These are phyloP conservation scores for Malus fusca DNA, from an alignment of 306 rosid species.

Conservation along the genomic window DNA sequence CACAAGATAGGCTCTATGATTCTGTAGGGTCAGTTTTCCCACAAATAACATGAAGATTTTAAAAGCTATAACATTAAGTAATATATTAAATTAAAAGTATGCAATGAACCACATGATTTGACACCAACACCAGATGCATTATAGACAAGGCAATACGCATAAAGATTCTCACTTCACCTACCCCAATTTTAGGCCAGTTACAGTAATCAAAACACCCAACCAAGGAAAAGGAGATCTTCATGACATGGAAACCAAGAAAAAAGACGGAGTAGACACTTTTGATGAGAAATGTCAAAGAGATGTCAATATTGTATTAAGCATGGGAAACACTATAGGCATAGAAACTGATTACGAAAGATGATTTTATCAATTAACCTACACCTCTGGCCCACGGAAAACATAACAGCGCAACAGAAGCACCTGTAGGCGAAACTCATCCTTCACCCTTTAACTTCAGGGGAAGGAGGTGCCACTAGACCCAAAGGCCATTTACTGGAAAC, in stretches of 20 bases:
- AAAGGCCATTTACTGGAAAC: not conserved
- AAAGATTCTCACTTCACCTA: not conserved
- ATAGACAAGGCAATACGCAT: not conserved
- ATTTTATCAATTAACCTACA: not conserved
- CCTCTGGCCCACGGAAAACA: not conserved
- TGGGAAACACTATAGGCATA: not conserved
- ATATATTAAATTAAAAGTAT: not conserved
- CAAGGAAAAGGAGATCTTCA: not conserved
- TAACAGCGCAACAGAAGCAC: not conserved
- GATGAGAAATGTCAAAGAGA: not conserved
- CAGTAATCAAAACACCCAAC: not conserved
- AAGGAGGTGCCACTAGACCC: not conserved
- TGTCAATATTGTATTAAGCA: not conserved
- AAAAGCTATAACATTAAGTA: not conserved
- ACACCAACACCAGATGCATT: not conserved
- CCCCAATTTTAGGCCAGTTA: not conserved
- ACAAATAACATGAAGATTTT: not conserved
- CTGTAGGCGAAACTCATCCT: not conserved
- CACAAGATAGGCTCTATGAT: not conserved
- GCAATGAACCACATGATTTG: not conserved
- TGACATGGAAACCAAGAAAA: not conserved
- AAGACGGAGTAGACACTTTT: not conserved
- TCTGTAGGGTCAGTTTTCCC: not conserved
- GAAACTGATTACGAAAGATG: not conserved
- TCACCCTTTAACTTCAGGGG: not conserved